Conservation (phyloP, 495 filamentous ascomycete species). For the Penicillium lividum region DNA sequence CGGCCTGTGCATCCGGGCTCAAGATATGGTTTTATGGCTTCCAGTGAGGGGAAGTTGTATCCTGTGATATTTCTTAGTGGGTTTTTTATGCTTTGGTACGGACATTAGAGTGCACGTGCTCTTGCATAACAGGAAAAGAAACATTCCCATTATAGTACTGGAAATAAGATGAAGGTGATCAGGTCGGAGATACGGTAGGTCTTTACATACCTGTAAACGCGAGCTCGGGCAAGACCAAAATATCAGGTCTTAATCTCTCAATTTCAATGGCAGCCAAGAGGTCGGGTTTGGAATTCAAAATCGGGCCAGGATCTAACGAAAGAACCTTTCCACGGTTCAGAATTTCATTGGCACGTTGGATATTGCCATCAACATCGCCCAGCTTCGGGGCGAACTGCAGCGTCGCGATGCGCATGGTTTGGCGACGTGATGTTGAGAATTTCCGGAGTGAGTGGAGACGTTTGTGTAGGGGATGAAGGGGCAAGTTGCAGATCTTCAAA, state of each 20-base stretch:
- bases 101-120: not conserved
- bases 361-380: conserved; percentile 74
- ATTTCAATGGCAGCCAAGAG: conserved; percentile 20
- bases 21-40: conserved; percentile 77
- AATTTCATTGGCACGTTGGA: conserved; percentile 70
- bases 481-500: not conserved
- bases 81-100: not conserved
- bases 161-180: no score
- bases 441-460: not conserved
- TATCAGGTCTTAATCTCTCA: conserved; percentile 38
- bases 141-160: no score
- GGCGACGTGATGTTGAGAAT: conserved; percentile 22
- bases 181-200: not conserved
- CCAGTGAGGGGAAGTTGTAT: conserved; percentile 84
- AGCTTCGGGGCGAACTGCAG: conserved; percentile 78
- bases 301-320: not conserved
- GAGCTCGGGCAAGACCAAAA: conserved; percentile 85
- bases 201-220: conserved; percentile 74
- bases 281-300: not conserved
- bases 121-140: no score
- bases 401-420: conserved; percentile 73
- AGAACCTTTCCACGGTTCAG: conserved; percentile 47
- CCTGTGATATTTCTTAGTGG: conserved; percentile 48
- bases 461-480: not conserved
- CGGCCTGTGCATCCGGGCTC: conserved; percentile 74